phyloP scores from a whole-genome alignment of 75 land plant genomes.

The Pseudotsuga menziesii region DNA sequence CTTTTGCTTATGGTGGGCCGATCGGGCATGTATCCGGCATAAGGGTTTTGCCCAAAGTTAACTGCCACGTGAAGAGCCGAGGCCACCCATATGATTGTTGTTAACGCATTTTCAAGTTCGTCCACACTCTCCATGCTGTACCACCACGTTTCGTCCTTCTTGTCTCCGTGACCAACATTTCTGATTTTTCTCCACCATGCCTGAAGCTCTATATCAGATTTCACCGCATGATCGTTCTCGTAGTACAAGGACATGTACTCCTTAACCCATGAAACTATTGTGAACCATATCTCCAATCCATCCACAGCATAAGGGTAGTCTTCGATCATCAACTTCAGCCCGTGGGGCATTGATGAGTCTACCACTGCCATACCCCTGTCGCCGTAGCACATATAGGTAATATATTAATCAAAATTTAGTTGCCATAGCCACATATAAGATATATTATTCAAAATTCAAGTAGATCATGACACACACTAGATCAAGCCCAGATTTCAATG shows the following conservation, averaged over 20 bases:
- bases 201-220: conserved; percentile 42
- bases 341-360: conserved; percentile 25
- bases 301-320: too few relatives aligned
- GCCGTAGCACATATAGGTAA: too few relatives aligned
- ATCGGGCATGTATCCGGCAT: too few relatives aligned
- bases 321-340: conserved; percentile 45
- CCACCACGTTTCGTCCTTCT: conserved; percentile 49
- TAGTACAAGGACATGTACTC: conserved; percentile 50
- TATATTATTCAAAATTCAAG: not conserved
- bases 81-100: too few relatives aligned
- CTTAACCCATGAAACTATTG: not conserved
- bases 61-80: too few relatives aligned
- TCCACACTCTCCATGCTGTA: too few relatives aligned
- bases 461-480: not conserved
- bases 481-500: not conserved
- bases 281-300: conserved; percentile 38
- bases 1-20: too few relatives aligned
- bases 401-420: too few relatives aligned
- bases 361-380: conserved; percentile 49
- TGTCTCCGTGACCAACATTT: conserved; percentile 46
- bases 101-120: too few relatives aligned
- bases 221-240: conserved; percentile 17
- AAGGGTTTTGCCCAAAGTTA: too few relatives aligned
- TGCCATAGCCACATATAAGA: not conserved
- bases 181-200: conserved; percentile 49